Conservation (phyloP, 805 yeast species). For the Jamesozyma piceae region DNA sequence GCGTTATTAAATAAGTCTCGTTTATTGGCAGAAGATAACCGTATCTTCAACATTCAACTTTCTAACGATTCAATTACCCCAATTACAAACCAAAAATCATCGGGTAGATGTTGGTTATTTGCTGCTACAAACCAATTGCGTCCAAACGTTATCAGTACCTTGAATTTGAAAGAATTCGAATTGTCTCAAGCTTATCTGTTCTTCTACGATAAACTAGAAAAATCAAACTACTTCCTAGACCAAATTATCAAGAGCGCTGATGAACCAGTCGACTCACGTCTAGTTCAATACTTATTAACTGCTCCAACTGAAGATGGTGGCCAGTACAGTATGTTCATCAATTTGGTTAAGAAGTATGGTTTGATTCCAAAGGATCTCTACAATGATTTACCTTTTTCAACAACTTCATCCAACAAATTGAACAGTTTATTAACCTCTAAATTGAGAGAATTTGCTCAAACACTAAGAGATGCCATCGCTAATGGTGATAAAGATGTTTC, state of each 20-base stretch:
- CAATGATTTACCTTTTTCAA: conserved; percentile 56
- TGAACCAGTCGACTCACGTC: conserved; percentile 58
- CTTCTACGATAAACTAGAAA: conserved; percentile 81
- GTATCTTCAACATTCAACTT: conserved; percentile 26
- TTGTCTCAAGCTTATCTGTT: conserved; percentile 70
- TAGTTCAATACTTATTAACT: conserved; percentile 53
- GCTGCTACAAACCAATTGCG: conserved; percentile 73
- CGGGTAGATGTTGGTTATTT: conserved; percentile 86
- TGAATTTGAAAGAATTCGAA: conserved; percentile 60
- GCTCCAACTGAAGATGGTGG: conserved; percentile 81
- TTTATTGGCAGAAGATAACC: conserved; percentile 14
- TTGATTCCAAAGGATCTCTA: conserved; percentile 63
- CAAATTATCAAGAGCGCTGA: conserved; percentile 62
- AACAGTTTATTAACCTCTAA: conserved; percentile 58
- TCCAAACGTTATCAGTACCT: conserved; percentile 48
- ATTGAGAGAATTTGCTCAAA: conserved; percentile 69
- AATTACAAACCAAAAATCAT: conserved; percentile 59
- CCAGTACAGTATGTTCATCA: conserved; percentile 76
- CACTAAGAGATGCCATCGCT: conserved; percentile 39
- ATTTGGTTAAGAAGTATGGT: conserved; percentile 72
- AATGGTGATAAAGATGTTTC: conserved; percentile 31
- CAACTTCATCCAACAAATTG: conserved; percentile 43
- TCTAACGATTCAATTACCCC: conserved; percentile 40
- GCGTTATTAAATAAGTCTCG: conserved; percentile 22
- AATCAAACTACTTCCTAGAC: conserved; percentile 71